These are phyloP conservation scores for Hamamelis virginiana DNA, from an alignment of 164 flowering plant species.

Conservation along the genomic window DNA sequence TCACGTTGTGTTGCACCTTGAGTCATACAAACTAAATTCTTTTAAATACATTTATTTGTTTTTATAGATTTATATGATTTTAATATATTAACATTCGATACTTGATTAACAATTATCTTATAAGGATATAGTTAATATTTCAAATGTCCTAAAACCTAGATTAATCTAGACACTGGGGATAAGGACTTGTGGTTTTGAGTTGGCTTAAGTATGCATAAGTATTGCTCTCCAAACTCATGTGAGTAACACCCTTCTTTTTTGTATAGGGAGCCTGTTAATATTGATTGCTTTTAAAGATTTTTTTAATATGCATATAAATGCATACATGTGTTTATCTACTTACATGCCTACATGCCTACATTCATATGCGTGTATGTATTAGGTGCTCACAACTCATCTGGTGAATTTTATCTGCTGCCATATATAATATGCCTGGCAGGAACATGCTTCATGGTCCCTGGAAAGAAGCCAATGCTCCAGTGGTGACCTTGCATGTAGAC, in stretches of 20 bases:
- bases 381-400: too few relatives aligned
- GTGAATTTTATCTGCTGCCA: too few relatives aligned
- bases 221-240: neutral
- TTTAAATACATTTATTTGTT: too few relatives aligned
- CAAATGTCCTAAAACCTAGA: too few relatives aligned
- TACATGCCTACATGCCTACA: too few relatives aligned
- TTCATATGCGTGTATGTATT: too few relatives aligned
- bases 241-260: neutral
- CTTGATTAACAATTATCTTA: too few relatives aligned
- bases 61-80: neutral
- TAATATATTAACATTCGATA: neutral
- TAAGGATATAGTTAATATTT: too few relatives aligned
- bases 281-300: neutral
- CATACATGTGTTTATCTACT: too few relatives aligned
- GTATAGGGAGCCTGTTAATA: neutral
- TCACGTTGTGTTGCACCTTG: too few relatives aligned
- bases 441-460: constrained; percentile 99
- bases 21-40: too few relatives aligned
- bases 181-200: neutral
- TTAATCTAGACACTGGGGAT: neutral
- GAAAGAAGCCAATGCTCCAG: constrained; percentile 85
- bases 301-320: neutral
- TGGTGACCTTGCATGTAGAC: constrained; percentile 77
- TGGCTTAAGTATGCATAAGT: neutral
- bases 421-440: constrained; percentile 39